phyloP scores from a whole-genome alignment of 2,329 filamentous ascomycete genomes.

The Colletotrichum neosansevieriae region DNA sequence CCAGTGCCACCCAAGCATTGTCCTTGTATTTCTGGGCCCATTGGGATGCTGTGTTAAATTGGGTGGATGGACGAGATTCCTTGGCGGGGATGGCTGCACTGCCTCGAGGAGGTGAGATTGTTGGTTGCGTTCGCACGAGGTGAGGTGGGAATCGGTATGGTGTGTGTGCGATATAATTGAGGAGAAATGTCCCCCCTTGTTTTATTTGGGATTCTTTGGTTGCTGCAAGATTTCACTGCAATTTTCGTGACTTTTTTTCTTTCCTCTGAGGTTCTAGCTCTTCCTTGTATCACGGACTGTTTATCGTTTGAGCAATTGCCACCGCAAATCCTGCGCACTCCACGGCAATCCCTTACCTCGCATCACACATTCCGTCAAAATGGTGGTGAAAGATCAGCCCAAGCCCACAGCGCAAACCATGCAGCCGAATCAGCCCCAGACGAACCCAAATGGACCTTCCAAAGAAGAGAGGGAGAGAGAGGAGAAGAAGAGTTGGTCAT shows the following conservation, averaged over 20 bases:
- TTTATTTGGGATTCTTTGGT: background rate
- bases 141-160: background rate
- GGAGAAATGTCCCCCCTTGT: background rate
- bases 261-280: background rate
- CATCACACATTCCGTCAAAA: constrained; percentile 17
- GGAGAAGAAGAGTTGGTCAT: constrained; percentile 20
- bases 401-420: constrained; percentile 15
- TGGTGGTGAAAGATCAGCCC: constrained; percentile 27
- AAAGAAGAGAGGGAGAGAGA: constrained; percentile 7
- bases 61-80: constrained; percentile 18
- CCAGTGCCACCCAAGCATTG: background rate
- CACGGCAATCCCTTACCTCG: background rate
- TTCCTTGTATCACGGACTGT: background rate
- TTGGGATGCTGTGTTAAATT: constrained; percentile 16
- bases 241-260: background rate
- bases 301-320: background rate
- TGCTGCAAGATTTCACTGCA: background rate
- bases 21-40: constrained; percentile 21
- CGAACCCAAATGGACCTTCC: background rate
- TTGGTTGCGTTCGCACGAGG: constrained; percentile 5
- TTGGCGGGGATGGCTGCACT: constrained; percentile 24
- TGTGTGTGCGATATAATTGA: constrained; percentile 20
- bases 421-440: constrained; percentile 10
- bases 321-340: background rate
- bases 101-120: constrained; percentile 17